phyloP scores from a whole-genome alignment of 768 basidiomycete species.

The Leccinum subgranulosum region DNA sequence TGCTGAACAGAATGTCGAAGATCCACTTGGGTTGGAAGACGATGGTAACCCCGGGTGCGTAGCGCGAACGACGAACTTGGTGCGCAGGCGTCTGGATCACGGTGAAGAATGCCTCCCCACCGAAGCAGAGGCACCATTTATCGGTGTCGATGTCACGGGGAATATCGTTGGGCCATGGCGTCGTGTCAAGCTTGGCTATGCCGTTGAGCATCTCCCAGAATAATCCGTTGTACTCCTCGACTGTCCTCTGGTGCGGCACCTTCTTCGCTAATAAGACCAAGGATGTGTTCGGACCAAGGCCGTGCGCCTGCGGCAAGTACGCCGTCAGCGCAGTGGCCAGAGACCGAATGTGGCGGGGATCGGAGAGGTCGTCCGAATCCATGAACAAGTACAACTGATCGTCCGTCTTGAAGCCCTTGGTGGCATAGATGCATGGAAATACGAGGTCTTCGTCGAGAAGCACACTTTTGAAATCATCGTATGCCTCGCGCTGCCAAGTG shows the following conservation, averaged over 20 bases:
- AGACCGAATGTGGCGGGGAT: slow-evolving; percentile 17
- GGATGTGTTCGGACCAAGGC: slow-evolving; percentile 16
- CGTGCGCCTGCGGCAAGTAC: slow-evolving; percentile 15
- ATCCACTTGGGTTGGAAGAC: slow-evolving; percentile 26
- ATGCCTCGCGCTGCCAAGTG: slow-evolving; percentile 16
- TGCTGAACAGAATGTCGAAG: slow-evolving; percentile 22
- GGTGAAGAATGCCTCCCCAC: too few relatives aligned
- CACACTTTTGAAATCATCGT: slow-evolving; percentile 17
- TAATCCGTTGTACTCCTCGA: too few relatives aligned
- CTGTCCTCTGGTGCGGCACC: too few relatives aligned
- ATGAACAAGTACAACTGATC: slow-evolving; percentile 20
- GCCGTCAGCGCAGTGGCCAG: slow-evolving; percentile 12
- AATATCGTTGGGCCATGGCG: too few relatives aligned
- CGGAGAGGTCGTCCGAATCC: slow-evolving; percentile 21
- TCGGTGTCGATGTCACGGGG: too few relatives aligned
- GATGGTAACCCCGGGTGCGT: slow-evolving; percentile 15
- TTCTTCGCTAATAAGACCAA: too few relatives aligned
- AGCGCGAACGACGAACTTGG: slow-evolving; percentile 21
- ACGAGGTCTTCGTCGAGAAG: slow-evolving; percentile 21
- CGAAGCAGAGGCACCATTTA: too few relatives aligned
- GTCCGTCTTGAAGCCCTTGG: slow-evolving; percentile 22
- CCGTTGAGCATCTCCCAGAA: too few relatives aligned
- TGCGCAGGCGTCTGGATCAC: slow-evolving; percentile 21
- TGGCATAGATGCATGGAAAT: slow-evolving; percentile 21
- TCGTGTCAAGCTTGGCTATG: too few relatives aligned